Percentiles rank a stretch among this genome's conserved stretches.
Evolutionary conservation across 352 stramenopile genomes (phyloP).

Genomic region (Halophytophthora batemanensis): DNA sequence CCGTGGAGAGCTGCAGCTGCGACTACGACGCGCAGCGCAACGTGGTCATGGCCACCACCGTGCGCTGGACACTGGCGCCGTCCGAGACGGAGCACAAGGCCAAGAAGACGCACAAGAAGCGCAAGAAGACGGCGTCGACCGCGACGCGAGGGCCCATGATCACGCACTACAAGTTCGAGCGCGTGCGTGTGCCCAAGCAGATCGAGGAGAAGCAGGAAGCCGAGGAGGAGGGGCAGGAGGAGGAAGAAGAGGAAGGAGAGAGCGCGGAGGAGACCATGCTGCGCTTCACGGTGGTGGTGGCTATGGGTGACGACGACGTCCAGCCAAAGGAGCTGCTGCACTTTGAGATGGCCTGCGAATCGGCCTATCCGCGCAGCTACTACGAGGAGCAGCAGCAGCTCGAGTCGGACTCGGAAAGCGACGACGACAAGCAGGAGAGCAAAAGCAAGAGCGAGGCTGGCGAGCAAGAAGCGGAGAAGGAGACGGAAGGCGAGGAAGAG

Average conservation of each 20-base stretch:
- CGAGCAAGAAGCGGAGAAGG: slow-evolving; percentile 12
- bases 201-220: slow-evolving; percentile 11
- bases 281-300: slow-evolving; percentile 36
- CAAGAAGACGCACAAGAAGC: slow-evolving; percentile 43
- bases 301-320: slow-evolving; percentile 35
- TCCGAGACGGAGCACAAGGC: slow-evolving; percentile 6
- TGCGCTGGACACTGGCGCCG: slow-evolving; percentile 47
- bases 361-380: slow-evolving; percentile 66
- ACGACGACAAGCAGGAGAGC: slow-evolving; percentile 13
- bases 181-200: slow-evolving; percentile 18
- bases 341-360: slow-evolving; percentile 52
- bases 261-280: slow-evolving; percentile 39
- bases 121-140: slow-evolving; percentile 20
- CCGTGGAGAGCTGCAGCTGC: slow-evolving; percentile 56
- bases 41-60: slow-evolving; percentile 48
- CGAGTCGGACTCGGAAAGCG: slow-evolving; percentile 28
- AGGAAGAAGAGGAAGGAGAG: slow-evolving; percentile 10
- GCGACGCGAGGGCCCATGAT: slow-evolving; percentile 25
- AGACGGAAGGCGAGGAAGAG: slow-evolving; percentile 11
- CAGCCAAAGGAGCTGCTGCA: slow-evolving; percentile 48
- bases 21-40: slow-evolving; percentile 64
- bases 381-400: slow-evolving; percentile 57
- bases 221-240: slow-evolving; percentile 11
- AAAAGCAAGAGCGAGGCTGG: slow-evolving; percentile 12
- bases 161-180: slow-evolving; percentile 51